Conservation (phyloP, 208 protist species). For the Trypanosoma avium region DNA sequence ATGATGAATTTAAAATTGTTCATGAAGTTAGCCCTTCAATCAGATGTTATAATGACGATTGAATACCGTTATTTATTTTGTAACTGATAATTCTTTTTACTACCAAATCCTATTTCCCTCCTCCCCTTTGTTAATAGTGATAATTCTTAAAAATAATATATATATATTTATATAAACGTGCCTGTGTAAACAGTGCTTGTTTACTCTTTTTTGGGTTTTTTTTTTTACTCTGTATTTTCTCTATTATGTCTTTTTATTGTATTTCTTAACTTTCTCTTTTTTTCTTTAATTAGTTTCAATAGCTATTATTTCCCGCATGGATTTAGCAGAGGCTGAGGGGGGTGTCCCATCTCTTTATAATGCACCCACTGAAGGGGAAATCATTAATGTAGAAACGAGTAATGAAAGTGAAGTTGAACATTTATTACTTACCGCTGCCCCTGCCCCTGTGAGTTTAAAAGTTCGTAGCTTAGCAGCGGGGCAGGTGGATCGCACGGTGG, state of each 20-base stretch:
- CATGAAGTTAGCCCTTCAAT: slow-evolving; percentile 28
- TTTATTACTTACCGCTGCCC: not conserved
- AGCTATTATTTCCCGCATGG: no score
- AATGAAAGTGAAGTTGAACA: not conserved
- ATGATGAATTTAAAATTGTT: not conserved
- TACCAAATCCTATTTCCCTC: not conserved
- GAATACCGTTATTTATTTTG: slow-evolving; percentile 12
- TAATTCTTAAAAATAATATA: not conserved
- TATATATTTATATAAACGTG: not conserved
- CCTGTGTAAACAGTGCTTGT: slow-evolving; percentile 22
- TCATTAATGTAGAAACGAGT: not conserved
- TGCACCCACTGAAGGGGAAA: not conserved
- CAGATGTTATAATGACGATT: slow-evolving; percentile 10
- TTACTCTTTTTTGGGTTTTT: no score
- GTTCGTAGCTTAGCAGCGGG: slow-evolving; percentile 58
- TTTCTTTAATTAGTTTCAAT: no score
- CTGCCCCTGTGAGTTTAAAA: not conserved
- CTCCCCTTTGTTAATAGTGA: slow-evolving; percentile 1
- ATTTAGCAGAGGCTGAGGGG: not conserved
- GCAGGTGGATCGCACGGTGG: slow-evolving; percentile 66
- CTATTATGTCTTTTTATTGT: not conserved
- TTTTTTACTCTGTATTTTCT: not conserved
- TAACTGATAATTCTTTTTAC: slow-evolving; percentile 18
- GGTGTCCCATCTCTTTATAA: slow-evolving; percentile 1
- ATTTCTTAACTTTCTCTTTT: slow-evolving; percentile 18